phyloP scores from a whole-genome alignment of 1,139 yeast species.

The Sugiyamaella xylanicola region DNA sequence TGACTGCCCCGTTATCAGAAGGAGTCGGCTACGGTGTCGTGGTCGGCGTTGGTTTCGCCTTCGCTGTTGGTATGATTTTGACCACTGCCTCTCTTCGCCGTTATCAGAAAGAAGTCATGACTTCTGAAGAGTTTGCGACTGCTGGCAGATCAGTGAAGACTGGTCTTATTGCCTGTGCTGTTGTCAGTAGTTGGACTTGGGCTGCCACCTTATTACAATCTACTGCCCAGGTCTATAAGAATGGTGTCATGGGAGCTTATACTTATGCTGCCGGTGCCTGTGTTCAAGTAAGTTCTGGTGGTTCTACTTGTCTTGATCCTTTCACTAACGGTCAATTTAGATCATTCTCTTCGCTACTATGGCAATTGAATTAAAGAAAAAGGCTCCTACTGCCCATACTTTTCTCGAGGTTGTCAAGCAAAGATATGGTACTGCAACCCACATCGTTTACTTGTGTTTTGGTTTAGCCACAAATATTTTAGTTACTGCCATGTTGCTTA shows the following conservation, averaged over 20 bases:
- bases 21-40: slow-evolving; percentile 94
- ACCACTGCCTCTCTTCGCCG: slow-evolving; percentile 55
- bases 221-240: slow-evolving; percentile 72
- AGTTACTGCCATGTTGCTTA: slow-evolving; percentile 78
- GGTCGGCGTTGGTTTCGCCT: slow-evolving; percentile 76
- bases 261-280: slow-evolving; percentile 78
- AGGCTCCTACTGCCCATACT: slow-evolving; percentile 58
- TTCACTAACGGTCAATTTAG: slow-evolving; percentile 5
- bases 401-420: slow-evolving; percentile 68
- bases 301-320: background rate
- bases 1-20: slow-evolving; percentile 49
- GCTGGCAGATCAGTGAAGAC: slow-evolving; percentile 74
- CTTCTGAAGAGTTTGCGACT: slow-evolving; percentile 61
- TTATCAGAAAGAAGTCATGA: slow-evolving; percentile 54
- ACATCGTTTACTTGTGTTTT: slow-evolving; percentile 68
- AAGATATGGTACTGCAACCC: slow-evolving; percentile 71
- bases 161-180: slow-evolving; percentile 81
- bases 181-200: slow-evolving; percentile 94
- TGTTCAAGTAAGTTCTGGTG: slow-evolving; percentile 49
- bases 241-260: slow-evolving; percentile 76
- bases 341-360: slow-evolving; percentile 69
- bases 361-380: slow-evolving; percentile 63
- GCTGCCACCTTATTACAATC: slow-evolving; percentile 81
- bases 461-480: slow-evolving; percentile 84
- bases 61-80: slow-evolving; percentile 55